phyloP scores from a whole-genome alignment of 2,329 filamentous ascomycete genomes.

The Cordyceps militaris region DNA sequence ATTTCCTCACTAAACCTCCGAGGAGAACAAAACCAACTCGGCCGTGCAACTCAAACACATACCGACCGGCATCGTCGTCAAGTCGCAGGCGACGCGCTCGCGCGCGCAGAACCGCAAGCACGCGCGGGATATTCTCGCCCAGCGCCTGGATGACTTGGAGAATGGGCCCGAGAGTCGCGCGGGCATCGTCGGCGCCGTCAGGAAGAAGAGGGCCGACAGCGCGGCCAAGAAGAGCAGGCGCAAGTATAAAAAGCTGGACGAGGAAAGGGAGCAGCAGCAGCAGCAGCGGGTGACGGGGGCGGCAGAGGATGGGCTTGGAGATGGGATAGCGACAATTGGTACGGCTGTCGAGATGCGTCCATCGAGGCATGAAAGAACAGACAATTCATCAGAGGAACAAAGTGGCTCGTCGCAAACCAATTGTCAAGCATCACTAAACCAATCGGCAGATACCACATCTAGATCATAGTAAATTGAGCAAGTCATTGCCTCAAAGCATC shows the following conservation, averaged over 20 bases:
- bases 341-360: not conserved
- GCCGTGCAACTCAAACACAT: constrained; percentile 89
- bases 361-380: not conserved
- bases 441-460: not conserved
- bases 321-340: not conserved
- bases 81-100: constrained; percentile 86
- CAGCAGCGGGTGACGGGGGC: not conserved
- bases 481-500: too few relatives aligned
- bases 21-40: constrained; percentile 88
- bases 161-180: constrained; percentile 65
- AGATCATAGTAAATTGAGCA: not conserved
- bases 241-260: constrained; percentile 63
- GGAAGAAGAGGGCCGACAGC: constrained; percentile 65
- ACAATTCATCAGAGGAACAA: too few relatives aligned
- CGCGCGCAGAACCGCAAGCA: constrained; percentile 81
- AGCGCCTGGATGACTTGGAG: constrained; percentile 63
- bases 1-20: not conserved
- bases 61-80: constrained; percentile 86
- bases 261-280: constrained; percentile 31
- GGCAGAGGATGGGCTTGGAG: not conserved
- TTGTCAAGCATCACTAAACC: not conserved
- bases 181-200: constrained; percentile 55
- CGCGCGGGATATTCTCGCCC: constrained; percentile 69
- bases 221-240: constrained; percentile 72
- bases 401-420: not conserved